phyloP scores from a whole-genome alignment of 768 basidiomycete genomes.

The Panaeolus cyanescens region DNA sequence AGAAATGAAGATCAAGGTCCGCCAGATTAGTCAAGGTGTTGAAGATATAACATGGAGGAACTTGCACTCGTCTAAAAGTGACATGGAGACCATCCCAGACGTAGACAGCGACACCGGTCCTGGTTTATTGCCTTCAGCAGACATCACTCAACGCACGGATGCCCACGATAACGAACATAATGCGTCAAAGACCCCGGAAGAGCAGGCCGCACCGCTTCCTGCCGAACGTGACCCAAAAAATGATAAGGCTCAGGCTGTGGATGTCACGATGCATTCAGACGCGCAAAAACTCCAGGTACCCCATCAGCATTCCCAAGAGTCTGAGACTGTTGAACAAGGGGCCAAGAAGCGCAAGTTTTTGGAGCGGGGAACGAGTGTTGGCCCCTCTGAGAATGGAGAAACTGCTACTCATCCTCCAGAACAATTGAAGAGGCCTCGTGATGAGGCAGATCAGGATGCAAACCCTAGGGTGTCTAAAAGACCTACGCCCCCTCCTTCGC shows the following conservation, averaged over 20 bases:
- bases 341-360: slow-evolving; percentile 61
- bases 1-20: slow-evolving; percentile 70
- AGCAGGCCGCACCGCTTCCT: slow-evolving; percentile 2
- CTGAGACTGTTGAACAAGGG: slow-evolving; percentile 59
- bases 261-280: slow-evolving; percentile 16
- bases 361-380: slow-evolving; percentile 68
- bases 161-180: slow-evolving; percentile 12
- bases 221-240: slow-evolving; percentile 9
- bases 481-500: slow-evolving; percentile 71
- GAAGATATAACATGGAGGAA: slow-evolving; percentile 78
- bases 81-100: slow-evolving; percentile 10
- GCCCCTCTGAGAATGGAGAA: slow-evolving; percentile 43
- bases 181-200: slow-evolving; percentile 9
- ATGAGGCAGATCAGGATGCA: slow-evolving; percentile 62
- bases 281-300: slow-evolving; percentile 13
- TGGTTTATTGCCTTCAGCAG: background rate
- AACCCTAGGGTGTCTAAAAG: slow-evolving; percentile 63
- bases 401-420: slow-evolving; percentile 30
- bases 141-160: slow-evolving; percentile 17
- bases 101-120: slow-evolving; percentile 16
- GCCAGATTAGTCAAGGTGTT: slow-evolving; percentile 78
- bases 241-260: slow-evolving; percentile 15
- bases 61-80: slow-evolving; percentile 35
- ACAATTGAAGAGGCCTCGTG: slow-evolving; percentile 58
- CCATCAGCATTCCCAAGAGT: slow-evolving; percentile 34